Evolutionary conservation across 2,329 filamentous ascomycete genomes (phyloP).

Genomic region (Trichophaea hybrida): DNA sequence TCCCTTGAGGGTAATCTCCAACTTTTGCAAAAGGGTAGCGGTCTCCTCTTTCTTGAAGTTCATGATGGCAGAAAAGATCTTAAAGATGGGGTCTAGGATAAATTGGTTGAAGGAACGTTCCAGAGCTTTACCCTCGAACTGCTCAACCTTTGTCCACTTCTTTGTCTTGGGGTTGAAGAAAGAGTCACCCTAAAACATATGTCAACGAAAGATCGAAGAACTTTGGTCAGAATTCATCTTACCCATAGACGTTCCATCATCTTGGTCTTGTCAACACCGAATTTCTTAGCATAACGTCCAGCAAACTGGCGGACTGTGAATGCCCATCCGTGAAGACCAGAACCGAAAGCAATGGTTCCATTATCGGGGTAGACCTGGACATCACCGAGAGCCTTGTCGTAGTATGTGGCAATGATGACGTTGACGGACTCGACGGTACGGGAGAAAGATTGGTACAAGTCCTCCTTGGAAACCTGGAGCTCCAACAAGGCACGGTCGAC

Average conservation of each 20-base stretch:
- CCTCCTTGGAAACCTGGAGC: conserved; percentile 96
- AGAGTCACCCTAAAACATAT: conserved; percentile 59
- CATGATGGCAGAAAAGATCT: conserved; percentile 91
- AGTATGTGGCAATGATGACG: conserved; percentile 98
- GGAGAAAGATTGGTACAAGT: conserved; percentile 98
- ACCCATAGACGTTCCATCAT: conserved; percentile 99
- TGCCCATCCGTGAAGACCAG: conserved; percentile 98
- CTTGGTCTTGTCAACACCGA: conserved; percentile 98
- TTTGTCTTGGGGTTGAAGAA: conserved; percentile 99
- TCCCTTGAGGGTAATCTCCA: conserved; percentile 73
- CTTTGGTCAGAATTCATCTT: conserved; percentile 31
- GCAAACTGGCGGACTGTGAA: conserved; percentile 99
- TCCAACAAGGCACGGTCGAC: conserved; percentile 98
- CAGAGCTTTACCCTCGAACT: conserved; percentile 63
- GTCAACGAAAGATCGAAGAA: conserved; percentile 21
- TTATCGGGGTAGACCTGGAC: conserved; percentile 97
- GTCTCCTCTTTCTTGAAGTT: conserved; percentile 98
- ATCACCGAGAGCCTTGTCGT: conserved; percentile 91
- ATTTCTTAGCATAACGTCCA: conserved; percentile 95
- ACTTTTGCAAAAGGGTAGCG: conserved; percentile 70
- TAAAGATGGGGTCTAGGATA: conserved; percentile 99
- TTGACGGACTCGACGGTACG: conserved; percentile 99
- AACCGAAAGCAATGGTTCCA: conserved; percentile 97
- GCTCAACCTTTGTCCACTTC: conserved; percentile 92
- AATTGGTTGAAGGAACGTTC: conserved; percentile 99